Evolutionary conservation across 176 grass and related monocot species (phyloP).

Genomic region (Oryza officinalis): DNA sequence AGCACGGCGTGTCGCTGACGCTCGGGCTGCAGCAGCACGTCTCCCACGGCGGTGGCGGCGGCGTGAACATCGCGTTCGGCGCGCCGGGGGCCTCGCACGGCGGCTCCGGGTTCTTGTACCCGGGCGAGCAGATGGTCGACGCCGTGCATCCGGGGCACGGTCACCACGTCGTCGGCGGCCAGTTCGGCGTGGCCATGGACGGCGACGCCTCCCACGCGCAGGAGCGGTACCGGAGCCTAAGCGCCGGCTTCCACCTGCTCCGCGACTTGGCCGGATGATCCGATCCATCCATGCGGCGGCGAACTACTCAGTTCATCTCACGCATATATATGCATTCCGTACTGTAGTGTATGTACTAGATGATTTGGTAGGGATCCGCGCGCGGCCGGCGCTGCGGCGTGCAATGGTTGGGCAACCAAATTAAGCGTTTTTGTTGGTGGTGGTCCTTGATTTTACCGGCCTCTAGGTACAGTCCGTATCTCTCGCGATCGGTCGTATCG

Average conservation of each 20-base stretch:
- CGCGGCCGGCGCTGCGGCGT: background rate
- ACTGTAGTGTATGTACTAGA: too few species aligned
- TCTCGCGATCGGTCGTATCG: background rate
- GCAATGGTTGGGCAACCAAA: background rate
- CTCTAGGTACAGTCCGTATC: background rate
- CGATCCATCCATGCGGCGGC: background rate
- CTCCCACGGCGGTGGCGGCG: slow-evolving; percentile 20
- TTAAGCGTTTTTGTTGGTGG: background rate
- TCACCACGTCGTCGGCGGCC: slow-evolving; percentile 14
- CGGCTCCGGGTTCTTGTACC: slow-evolving; percentile 39
- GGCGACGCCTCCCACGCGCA: slow-evolving; percentile 34
- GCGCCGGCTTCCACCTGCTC: slow-evolving; percentile 53
- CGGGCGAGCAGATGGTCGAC: slow-evolving; percentile 45
- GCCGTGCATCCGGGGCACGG: slow-evolving; percentile 36
- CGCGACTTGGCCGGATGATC: slow-evolving; percentile 61
- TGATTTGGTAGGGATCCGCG: too few species aligned
- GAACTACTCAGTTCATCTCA: too few species aligned
- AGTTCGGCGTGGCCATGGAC: slow-evolving; percentile 36
- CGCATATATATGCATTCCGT: too few species aligned
- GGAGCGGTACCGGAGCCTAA: slow-evolving; percentile 42
- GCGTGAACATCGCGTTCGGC: slow-evolving; percentile 65
- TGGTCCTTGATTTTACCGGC: background rate
- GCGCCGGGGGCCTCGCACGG: slow-evolving; percentile 20
- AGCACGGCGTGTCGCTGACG: slow-evolving; percentile 64
- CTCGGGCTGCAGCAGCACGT: slow-evolving; percentile 85